phyloP scores from a whole-genome alignment of 768 basidiomycete genomes.

The Hygrocybe punicea region DNA sequence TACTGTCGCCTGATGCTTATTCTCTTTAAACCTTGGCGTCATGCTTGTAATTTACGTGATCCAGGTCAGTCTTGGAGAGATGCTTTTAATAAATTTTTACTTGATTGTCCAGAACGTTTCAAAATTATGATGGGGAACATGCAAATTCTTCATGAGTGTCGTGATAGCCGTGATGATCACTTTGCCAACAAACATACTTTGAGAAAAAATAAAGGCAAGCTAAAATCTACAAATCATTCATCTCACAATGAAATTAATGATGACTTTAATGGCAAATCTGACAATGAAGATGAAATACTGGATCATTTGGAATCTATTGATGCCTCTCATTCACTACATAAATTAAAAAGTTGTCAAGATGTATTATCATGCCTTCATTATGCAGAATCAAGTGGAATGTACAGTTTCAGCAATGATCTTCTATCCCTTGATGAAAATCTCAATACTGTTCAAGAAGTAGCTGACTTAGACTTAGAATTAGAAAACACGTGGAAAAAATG shows the following conservation, averaged over 20 bases:
- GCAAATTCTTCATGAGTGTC: conserved; percentile 41
- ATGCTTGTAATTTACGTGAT: conserved; percentile 21
- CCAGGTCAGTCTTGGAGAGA: conserved; percentile 23
- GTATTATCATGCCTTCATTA: conserved; percentile 9
- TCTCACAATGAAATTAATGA: conserved; percentile 3
- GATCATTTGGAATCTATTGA: conserved; percentile 16
- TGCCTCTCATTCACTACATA: background rate
- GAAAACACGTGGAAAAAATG: conserved; percentile 14
- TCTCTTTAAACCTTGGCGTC: conserved; percentile 43
- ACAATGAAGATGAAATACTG: conserved; percentile 9
- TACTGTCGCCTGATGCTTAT: conserved; percentile 41
- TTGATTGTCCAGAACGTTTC: conserved; percentile 3
- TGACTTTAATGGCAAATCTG: background rate
- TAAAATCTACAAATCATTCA: background rate
- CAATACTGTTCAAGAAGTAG: background rate
- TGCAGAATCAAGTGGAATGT: conserved; percentile 9
- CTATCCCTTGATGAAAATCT: background rate
- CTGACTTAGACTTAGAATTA: background rate
- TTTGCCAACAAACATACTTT: conserved; percentile 15
- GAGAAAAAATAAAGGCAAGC: background rate
- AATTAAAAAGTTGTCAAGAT: background rate
- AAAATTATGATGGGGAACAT: conserved; percentile 36
- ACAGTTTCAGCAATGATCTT: background rate
- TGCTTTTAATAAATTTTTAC: conserved; percentile 24
- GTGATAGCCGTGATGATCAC: conserved; percentile 33